phyloP scores from a whole-genome alignment of 139 green algal genomes.

The Mesostigma viride region DNA sequence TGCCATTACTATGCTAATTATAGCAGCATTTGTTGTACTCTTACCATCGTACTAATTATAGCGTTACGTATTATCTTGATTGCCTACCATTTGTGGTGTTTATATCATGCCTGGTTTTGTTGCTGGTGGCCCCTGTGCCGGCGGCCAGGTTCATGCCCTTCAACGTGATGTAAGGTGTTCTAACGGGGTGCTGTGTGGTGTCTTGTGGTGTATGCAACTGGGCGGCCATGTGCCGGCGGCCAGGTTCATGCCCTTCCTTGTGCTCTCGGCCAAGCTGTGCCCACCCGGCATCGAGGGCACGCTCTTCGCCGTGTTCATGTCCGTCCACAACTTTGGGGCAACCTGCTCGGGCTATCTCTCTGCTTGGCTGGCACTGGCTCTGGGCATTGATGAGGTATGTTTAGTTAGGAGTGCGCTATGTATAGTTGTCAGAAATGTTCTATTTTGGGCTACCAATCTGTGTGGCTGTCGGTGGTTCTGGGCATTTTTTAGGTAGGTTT shows the following conservation, averaged over 20 bases:
- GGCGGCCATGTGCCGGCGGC: too few relatives aligned
- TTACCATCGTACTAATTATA: not conserved
- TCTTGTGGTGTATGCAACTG: too few relatives aligned
- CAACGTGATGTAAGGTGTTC: constrained; percentile 61
- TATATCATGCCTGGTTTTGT: not conserved
- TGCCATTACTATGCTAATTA: too few relatives aligned
- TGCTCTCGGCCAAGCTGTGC: constrained; percentile 64
- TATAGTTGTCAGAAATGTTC: not conserved
- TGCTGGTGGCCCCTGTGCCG: too few relatives aligned
- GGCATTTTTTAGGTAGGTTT: too few relatives aligned
- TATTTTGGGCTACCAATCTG: too few relatives aligned
- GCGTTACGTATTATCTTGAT: not conserved
- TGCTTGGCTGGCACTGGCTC: constrained; percentile 6
- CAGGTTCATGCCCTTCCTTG: constrained; percentile 88
- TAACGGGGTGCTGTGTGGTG: too few relatives aligned
- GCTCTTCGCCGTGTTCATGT: constrained; percentile 93
- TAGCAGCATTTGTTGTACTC: too few relatives aligned
- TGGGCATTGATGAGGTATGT: constrained; percentile 11
- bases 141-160: constrained; percentile 88
- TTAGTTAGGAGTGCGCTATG: too few relatives aligned
- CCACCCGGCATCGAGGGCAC: constrained; percentile 78
- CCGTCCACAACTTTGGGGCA: constrained; percentile 55
- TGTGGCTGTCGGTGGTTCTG: too few relatives aligned
- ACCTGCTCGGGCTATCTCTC: constrained; percentile 17
- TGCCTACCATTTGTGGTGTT: not conserved